phyloP scores from a whole-genome alignment of 164 flowering plant species.

The Annona cherimola region DNA sequence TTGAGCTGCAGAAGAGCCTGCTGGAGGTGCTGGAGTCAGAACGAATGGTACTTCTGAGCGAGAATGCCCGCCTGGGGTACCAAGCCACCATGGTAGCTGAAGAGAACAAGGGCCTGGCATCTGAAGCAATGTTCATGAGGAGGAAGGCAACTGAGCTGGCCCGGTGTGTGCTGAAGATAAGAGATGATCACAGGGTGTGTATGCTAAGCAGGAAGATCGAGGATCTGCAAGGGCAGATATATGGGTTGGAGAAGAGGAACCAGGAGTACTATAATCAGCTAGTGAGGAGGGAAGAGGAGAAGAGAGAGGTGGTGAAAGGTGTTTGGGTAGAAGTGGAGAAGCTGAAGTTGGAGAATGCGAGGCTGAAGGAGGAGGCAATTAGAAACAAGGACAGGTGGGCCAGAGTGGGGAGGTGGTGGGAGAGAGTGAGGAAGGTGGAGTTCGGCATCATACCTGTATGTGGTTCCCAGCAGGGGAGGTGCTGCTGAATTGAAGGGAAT shows the following conservation, averaged over 20 bases:
- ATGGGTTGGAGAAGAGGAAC: conserved; percentile 60
- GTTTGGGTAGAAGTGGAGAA: conserved; percentile 30
- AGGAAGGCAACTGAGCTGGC: conserved; percentile 61
- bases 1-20: conserved; percentile 60
- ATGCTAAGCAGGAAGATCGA: conserved; percentile 49
- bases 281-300: conserved; percentile 28
- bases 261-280: conserved; percentile 41
- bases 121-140: conserved; percentile 54
- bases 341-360: conserved; percentile 21
- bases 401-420: conserved; percentile 27
- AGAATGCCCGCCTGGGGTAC: conserved; percentile 52
- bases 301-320: conserved; percentile 13
- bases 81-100: conserved; percentile 34
- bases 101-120: conserved; percentile 46
- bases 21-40: conserved; percentile 75
- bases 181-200: conserved; percentile 59
- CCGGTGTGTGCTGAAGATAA: conserved; percentile 52
- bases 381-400: conserved; percentile 1
- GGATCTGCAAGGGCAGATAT: conserved; percentile 58
- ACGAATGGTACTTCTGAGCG: conserved; percentile 52
- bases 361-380: conserved; percentile 14
- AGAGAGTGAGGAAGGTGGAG: conserved; percentile 37
- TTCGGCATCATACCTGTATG: conserved; percentile 13
- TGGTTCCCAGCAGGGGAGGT: conserved; percentile 18
- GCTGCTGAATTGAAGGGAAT: not conserved